A percentile compares a stretch with the other conserved stretches of the same genome.
Evolutionary conservation across 2,329 filamentous ascomycete species (phyloP).

Genomic region (Macrophomina pseudophaseolina): DNA sequence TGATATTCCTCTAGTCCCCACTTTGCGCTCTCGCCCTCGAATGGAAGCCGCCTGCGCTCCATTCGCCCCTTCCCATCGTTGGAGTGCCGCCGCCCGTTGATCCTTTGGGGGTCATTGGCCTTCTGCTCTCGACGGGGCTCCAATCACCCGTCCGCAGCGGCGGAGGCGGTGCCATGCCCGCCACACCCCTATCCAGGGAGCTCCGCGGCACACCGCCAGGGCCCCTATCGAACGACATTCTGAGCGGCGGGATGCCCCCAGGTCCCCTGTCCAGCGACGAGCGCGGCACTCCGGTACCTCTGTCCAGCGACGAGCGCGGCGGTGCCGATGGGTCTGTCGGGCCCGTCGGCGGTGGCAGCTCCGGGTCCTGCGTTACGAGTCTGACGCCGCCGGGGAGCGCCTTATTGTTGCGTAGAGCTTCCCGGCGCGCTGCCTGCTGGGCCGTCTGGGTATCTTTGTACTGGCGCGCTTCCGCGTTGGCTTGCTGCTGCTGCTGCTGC

Average conservation of each 20-base stretch:
- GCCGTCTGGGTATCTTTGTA: conserved; percentile 8
- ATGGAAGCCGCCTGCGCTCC: conserved; percentile 16
- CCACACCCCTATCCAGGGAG: conserved; percentile 6
- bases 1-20: background rate
- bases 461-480: background rate
- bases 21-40: conserved; percentile 18
- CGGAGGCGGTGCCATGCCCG: conserved; percentile 7
- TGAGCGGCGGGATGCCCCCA: conserved; percentile 8
- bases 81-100: conserved; percentile 12
- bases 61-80: conserved; percentile 17
- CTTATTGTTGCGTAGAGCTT: conserved; percentile 24
- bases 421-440: conserved; percentile 17
- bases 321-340: background rate
- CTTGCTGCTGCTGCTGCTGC: background rate
- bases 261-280: conserved; percentile 7
- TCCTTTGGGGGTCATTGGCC: conserved; percentile 16
- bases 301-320: background rate
- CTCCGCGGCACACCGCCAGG: conserved; percentile 5
- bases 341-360: background rate
- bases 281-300: background rate
- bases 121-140: conserved; percentile 7
- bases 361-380: conserved; percentile 39
- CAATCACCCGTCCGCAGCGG: conserved; percentile 19
- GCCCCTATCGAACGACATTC: conserved; percentile 10
- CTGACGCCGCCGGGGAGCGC: conserved; percentile 40